phyloP scores from a whole-genome alignment of 1,139 yeast species.

The Kodamaea anthophila region DNA sequence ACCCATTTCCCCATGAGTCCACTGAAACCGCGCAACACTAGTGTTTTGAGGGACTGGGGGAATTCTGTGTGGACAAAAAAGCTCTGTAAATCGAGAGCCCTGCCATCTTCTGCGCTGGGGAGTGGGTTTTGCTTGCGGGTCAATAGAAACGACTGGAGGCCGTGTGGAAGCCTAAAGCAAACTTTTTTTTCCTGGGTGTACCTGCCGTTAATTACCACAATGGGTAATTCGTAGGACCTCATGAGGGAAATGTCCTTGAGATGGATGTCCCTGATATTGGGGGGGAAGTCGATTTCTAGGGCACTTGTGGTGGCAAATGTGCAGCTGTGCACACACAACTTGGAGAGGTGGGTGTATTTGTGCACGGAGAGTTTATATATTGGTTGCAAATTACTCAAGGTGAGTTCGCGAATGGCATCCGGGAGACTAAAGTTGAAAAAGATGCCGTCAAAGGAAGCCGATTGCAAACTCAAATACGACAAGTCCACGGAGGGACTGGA shows the following conservation, averaged over 20 bases:
- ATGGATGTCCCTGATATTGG: slow-evolving; percentile 1
- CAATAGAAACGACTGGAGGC: slow-evolving; percentile 3
- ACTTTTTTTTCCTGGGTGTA: slow-evolving; percentile 3
- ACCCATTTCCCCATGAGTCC: too few relatives aligned
- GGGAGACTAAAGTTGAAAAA: slow-evolving; percentile 2
- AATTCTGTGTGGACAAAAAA: slow-evolving; percentile 3
- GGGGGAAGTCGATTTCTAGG: slow-evolving; percentile 1
- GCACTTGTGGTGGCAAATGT: slow-evolving; percentile 1
- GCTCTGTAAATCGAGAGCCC: slow-evolving; percentile 3
- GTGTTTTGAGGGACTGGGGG: slow-evolving; percentile 1
- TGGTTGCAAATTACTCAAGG: slow-evolving; percentile 4
- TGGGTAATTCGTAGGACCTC: slow-evolving; percentile 1
- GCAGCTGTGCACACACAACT: slow-evolving; percentile 4
- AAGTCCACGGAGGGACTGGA: slow-evolving; percentile 2
- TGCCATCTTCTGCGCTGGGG: slow-evolving; percentile 1
- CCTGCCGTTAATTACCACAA: slow-evolving; percentile 2
- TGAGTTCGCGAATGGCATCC: slow-evolving; percentile 1
- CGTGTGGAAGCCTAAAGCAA: slow-evolving; percentile 1
- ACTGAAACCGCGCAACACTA: slow-evolving; percentile 4
- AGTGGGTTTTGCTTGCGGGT: slow-evolving; percentile 1
- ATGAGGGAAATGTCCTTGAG: slow-evolving; percentile 3
- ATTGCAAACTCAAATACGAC: slow-evolving; percentile 3
- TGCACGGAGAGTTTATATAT: slow-evolving; percentile 1
- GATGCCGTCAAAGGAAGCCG: slow-evolving; percentile 2
- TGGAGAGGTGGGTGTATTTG: slow-evolving; percentile 1